These are phyloP conservation scores for Diaporthe sp. DNA, from an alignment of 2,329 filamentous ascomycete genomes.

Conservation along the genomic window DNA sequence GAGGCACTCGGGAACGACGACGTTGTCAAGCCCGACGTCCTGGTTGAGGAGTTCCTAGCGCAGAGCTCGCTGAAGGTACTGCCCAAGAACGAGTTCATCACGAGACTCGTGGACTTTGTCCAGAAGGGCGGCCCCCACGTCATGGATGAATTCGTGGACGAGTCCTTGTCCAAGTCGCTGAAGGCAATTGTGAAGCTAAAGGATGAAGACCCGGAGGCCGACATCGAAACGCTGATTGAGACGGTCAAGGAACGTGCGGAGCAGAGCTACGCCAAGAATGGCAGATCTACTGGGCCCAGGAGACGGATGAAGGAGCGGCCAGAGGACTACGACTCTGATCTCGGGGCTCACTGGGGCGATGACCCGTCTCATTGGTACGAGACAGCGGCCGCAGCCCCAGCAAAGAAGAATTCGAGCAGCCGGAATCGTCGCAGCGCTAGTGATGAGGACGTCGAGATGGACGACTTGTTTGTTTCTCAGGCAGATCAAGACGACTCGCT, in stretches of 20 bases:
- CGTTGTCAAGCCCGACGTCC: constrained; percentile 86
- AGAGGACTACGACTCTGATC: constrained; percentile 87
- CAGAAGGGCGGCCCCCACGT: constrained; percentile 96
- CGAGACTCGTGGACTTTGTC: constrained; percentile 93
- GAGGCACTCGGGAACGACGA: constrained; percentile 76
- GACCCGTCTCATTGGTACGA: constrained; percentile 75
- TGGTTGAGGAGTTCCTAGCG: constrained; percentile 89
- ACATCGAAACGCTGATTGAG: constrained; percentile 81
- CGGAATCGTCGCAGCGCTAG: constrained; percentile 55
- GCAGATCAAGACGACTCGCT: constrained; percentile 57
- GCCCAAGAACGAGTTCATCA: constrained; percentile 91
- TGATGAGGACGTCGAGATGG: constrained; percentile 66
- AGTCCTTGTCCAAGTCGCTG: constrained; percentile 78
- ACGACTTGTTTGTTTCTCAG: constrained; percentile 48
- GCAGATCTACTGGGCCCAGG: constrained; percentile 62
- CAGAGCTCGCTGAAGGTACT: constrained; percentile 93
- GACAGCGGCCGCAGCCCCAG: constrained; percentile 23
- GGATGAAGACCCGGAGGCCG: constrained; percentile 73
- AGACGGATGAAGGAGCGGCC: constrained; percentile 80
- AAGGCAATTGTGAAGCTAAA: constrained; percentile 77
- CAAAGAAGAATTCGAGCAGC: constrained; percentile 44
- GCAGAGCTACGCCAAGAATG: constrained; percentile 74
- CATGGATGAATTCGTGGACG: constrained; percentile 84
- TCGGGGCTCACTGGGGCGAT: constrained; percentile 89
- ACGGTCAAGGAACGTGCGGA: constrained; percentile 78